These are phyloP conservation scores for Euphorbia pulcherrima DNA, from an alignment of 345 rosid species.

Conservation along the genomic window DNA sequence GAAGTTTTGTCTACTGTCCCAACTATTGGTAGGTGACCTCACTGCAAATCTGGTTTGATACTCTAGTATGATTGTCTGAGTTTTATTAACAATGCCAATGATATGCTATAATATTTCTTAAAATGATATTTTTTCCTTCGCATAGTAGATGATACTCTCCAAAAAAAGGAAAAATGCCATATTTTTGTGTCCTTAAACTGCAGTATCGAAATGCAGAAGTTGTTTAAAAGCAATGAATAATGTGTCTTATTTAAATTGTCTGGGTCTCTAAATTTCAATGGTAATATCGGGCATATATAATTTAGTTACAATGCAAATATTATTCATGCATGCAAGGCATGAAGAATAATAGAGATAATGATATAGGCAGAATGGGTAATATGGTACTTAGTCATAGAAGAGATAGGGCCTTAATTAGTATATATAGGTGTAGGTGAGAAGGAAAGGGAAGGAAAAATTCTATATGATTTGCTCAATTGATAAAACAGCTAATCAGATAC, in stretches of 20 bases:
- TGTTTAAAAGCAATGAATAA: neutral
- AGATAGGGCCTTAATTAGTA: no score
- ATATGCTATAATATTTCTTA: neutral
- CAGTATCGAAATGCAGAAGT: neutral
- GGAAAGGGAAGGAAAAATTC: no score
- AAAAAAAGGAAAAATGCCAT: neutral
- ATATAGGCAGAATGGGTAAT: no score
- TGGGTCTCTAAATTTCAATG: neutral
- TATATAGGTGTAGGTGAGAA: no score
- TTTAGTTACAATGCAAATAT: neutral
- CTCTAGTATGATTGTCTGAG: neutral
- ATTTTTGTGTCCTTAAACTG: neutral
- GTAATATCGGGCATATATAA: neutral
- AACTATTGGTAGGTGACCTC: constrained; percentile 61
- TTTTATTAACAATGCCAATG: neutral
- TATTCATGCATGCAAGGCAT: neutral
- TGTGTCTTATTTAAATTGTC: neutral
- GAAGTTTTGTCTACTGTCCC: constrained; percentile 97
- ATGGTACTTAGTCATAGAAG: no score
- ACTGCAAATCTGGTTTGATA: neutral
- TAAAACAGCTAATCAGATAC: no score
- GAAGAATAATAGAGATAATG: neutral
- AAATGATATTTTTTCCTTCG: neutral
- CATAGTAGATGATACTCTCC: neutral
- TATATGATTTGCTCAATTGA: no score